Base-by-base conservation (phyloP, 495 filamentous ascomycete genomes). In the Neurospora sp. region DNA sequence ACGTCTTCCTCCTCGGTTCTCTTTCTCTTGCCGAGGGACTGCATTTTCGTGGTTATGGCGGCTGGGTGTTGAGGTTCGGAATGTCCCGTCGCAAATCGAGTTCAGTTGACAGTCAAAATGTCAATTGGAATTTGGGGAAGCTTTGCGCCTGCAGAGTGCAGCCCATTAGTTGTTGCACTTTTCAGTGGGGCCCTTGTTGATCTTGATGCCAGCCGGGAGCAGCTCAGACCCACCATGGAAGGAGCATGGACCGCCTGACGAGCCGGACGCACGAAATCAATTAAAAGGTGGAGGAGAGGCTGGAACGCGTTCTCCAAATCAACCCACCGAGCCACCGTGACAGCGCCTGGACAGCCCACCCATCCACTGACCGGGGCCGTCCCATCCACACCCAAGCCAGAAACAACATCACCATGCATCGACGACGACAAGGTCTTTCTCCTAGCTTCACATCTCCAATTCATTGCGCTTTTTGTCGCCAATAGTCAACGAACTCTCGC, bases 21-120 rank as follows among this genome's bases (percentile, higher is more conserved):
- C 75, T 86, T 86, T 70, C 85, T 80, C 76, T 86, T 86, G 41
- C 53, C 53, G 12, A 61, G 53, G 53, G 53, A 35, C 53, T 80
- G 80, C 84, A 85, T 85, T 14, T 73, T 77, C 37, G n/a, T 68
- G 6, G 12, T 59, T 71, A 22, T 7, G 35, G 4, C 17, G 70
- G 53, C 42, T 70, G 8, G 17, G 22, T 53, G 40, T 70, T 75
- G 75, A n/a, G 14, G 41, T 31, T 61, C 27, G 53, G 22, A 16
- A 61, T 0, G 53, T 61, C 53, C 53, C 53, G 6, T 35, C 53
- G 6, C 53, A 61, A 35, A 16, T 61, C 53, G 20, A 53, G 20
- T 27, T 53, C 9, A 10, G 45, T 53, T 27, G 45, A 53, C 8
- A 53, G 53, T 61, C 53, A 31, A 61, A 59, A 31, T 27, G 45